A percentile compares a stretch with the other conserved stretches of the same genome.
Conservation (phyloP, 805 yeast genomes). For the Citeromyces matritensis region DNA sequence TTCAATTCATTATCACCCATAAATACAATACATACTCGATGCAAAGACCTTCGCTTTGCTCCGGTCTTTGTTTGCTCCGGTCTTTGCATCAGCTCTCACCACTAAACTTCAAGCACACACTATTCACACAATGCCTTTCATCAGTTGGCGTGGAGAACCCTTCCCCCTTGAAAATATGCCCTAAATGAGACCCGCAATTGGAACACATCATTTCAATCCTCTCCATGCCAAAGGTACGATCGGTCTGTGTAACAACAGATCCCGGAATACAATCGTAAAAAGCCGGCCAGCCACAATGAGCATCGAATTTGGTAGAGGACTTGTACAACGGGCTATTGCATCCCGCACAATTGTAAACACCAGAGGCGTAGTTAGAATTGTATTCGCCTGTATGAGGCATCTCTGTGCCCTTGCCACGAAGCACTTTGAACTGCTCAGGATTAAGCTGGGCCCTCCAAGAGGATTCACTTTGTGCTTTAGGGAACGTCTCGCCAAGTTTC, state of each 20-base stretch:
- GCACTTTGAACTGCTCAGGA: conserved; percentile 65
- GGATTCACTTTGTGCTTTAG: conserved; percentile 1
- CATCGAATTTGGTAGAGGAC: conserved; percentile 68
- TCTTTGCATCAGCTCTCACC: not conserved
- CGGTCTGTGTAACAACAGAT: conserved; percentile 46
- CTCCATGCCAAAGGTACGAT: conserved; percentile 56
- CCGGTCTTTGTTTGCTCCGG: not conserved
- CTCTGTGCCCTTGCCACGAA: conserved; percentile 66
- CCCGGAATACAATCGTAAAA: conserved; percentile 85
- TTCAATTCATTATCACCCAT: too few relatives aligned
- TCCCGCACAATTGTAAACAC: conserved; percentile 75
- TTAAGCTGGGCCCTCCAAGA: conserved; percentile 75
- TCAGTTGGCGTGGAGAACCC: conserved; percentile 81
- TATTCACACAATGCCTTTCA: conserved; percentile 90
- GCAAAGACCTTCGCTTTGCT: not conserved
- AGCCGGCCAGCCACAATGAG: conserved; percentile 98
- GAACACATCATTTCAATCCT: conserved; percentile 85
- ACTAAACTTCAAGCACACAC: conserved; percentile 57
- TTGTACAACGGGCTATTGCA: conserved; percentile 71
- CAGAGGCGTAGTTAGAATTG: conserved; percentile 29
- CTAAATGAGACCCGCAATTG: conserved; percentile 86
- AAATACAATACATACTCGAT: not conserved
- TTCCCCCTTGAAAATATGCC: conserved; percentile 91
- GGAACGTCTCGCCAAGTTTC: too few relatives aligned
- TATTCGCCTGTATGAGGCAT: conserved; percentile 53